Conservation (phyloP, 768 basidiomycete species). For the Termitomyces heimii region DNA sequence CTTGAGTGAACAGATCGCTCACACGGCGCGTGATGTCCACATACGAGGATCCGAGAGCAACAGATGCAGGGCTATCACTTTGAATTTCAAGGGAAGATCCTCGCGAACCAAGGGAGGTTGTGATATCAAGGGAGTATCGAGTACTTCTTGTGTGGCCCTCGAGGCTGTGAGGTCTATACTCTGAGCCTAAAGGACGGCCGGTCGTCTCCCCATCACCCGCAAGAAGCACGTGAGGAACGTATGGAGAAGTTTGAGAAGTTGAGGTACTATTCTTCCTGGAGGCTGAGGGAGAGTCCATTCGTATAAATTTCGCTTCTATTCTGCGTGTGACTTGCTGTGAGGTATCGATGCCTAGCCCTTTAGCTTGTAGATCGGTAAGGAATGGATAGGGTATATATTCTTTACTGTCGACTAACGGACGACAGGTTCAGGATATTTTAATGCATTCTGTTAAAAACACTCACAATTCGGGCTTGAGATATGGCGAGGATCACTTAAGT, state of each 20-base stretch:
- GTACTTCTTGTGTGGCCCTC: background rate
- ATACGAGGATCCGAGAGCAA: background rate
- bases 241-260: background rate
- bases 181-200: background rate
- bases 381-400: conserved; percentile 12
- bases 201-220: background rate
- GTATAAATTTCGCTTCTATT: conserved; percentile 13
- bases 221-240: conserved; percentile 5
- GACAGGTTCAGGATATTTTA: background rate
- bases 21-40: background rate
- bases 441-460: background rate
- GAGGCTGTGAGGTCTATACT: background rate
- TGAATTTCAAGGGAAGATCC: background rate
- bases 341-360: conserved; percentile 10
- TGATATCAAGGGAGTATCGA: background rate
- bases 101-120: background rate
- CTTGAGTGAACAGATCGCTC: background rate
- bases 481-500: background rate
- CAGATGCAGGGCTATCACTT: background rate
- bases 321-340: conserved; percentile 12
- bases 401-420: conserved; percentile 3
- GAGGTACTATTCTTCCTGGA: background rate
- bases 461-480: conserved; percentile 3
- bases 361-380: conserved; percentile 13
- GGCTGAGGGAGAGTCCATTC: background rate